Conservation (phyloP, 129 eudicot species). For the Lactuca sativa region DNA sequence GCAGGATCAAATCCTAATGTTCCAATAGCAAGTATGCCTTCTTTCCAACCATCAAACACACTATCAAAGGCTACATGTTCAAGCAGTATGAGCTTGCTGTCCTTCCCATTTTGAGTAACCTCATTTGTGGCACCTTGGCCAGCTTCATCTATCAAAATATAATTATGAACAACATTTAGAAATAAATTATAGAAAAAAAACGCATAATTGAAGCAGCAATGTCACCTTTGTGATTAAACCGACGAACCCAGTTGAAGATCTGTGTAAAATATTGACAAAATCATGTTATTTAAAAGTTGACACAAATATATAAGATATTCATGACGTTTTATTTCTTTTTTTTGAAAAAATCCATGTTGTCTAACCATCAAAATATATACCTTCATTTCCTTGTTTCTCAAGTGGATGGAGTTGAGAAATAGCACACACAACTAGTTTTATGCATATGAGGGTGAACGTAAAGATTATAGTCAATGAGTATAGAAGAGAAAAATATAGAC, state of each 20-base stretch:
- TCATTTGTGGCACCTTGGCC: slow-evolving; percentile 23
- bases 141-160: slow-evolving; percentile 30
- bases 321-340: neutral
- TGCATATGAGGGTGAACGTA: neutral
- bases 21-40: slow-evolving; percentile 67
- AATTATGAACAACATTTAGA: neutral
- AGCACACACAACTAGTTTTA: neutral
- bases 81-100: slow-evolving; percentile 40
- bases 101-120: slow-evolving; percentile 15
- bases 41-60: slow-evolving; percentile 45
- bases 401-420: slow-evolving; percentile 1
- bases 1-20: slow-evolving; percentile 62
- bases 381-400: slow-evolving; percentile 35
- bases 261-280: slow-evolving; percentile 18
- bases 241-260: slow-evolving; percentile 82
- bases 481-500: slow-evolving; percentile 13
- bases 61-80: slow-evolving; percentile 27
- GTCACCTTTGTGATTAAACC: slow-evolving; percentile 60
- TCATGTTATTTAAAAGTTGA: neutral
- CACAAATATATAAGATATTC: neutral
- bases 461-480: slow-evolving; percentile 7
- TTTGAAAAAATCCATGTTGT: neutral
- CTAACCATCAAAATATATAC: neutral
- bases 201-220: neutral
- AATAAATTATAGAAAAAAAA: neutral